Evolutionary conservation across 2,329 filamentous ascomycete species (phyloP).

Genomic region (Aspergillus felis): DNA sequence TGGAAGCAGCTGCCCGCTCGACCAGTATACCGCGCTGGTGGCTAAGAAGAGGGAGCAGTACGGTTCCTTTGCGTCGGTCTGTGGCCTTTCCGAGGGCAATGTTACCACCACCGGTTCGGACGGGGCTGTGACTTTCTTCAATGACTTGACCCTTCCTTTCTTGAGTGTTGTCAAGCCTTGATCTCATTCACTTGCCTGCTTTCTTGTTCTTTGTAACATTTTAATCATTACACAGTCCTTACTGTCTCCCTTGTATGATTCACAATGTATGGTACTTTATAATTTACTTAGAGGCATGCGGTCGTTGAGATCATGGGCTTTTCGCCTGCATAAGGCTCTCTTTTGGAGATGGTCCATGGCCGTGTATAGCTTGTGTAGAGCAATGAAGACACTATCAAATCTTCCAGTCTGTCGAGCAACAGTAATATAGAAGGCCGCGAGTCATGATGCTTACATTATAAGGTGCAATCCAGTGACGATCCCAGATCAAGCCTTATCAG

Average conservation of each 20-base stretch:
- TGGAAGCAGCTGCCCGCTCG: conserved; percentile 50
- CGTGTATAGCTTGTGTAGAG: background rate
- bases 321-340: background rate
- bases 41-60: conserved; percentile 44
- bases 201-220: background rate
- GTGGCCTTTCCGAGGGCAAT: conserved; percentile 14
- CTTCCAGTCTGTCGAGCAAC: background rate
- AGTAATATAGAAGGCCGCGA: background rate
- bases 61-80: conserved; percentile 45
- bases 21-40: conserved; percentile 46
- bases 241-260: background rate
- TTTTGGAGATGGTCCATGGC: background rate
- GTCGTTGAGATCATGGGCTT: too few relatives aligned
- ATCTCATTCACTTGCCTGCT: background rate
- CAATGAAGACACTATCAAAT: background rate
- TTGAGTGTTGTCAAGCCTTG: conserved; percentile 26
- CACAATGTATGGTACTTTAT: background rate
- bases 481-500: conserved; percentile 8
- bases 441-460: background rate
- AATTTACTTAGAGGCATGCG: background rate
- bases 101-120: conserved; percentile 17
- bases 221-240: background rate
- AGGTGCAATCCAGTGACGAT: background rate
- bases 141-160: conserved; percentile 25
- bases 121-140: conserved; percentile 26